These are phyloP conservation scores for Orbilia oligospora DNA, from an alignment of 2,329 filamentous ascomycete genomes.

Conservation along the genomic window DNA sequence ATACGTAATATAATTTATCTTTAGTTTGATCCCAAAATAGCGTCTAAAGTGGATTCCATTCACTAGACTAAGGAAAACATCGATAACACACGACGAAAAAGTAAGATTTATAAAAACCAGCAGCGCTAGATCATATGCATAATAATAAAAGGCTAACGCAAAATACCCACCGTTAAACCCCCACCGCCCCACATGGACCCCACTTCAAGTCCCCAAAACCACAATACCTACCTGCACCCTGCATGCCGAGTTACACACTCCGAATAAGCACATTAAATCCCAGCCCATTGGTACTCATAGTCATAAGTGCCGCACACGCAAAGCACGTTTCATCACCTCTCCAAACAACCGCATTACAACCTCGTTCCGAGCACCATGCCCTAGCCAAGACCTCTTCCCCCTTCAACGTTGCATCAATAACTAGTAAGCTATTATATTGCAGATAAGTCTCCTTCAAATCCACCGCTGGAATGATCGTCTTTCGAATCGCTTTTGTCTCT, in stretches of 20 bases:
- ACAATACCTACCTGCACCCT: not conserved
- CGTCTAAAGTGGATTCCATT: slow-evolving; percentile 17
- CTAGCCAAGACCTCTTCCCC: slow-evolving; percentile 57
- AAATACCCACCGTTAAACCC: slow-evolving; percentile 23
- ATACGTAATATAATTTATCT: slow-evolving; percentile 13
- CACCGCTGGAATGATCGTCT: slow-evolving; percentile 53
- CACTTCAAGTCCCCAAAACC: not conserved
- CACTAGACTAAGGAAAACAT: not conserved
- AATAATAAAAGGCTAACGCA: slow-evolving; percentile 1
- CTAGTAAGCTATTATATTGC: slow-evolving; percentile 55
- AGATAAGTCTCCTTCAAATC: slow-evolving; percentile 58
- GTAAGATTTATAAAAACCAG: not conserved
- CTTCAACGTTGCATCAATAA: slow-evolving; percentile 60
- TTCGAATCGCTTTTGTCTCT: slow-evolving; percentile 56
- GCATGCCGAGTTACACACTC: slow-evolving; percentile 35
- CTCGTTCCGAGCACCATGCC: slow-evolving; percentile 58
- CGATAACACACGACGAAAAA: slow-evolving; percentile 5
- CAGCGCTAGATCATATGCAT: slow-evolving; percentile 7
- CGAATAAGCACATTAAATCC: slow-evolving; percentile 58
- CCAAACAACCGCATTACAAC: slow-evolving; percentile 57
- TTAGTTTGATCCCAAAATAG: not conserved
- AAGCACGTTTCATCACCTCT: slow-evolving; percentile 60
- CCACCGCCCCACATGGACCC: not conserved
- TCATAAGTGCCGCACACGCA: slow-evolving; percentile 60
- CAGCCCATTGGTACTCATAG: slow-evolving; percentile 58